Evolutionary conservation across 441 rosid species (phyloP).

Genomic region (Codiaeum variegatum): DNA sequence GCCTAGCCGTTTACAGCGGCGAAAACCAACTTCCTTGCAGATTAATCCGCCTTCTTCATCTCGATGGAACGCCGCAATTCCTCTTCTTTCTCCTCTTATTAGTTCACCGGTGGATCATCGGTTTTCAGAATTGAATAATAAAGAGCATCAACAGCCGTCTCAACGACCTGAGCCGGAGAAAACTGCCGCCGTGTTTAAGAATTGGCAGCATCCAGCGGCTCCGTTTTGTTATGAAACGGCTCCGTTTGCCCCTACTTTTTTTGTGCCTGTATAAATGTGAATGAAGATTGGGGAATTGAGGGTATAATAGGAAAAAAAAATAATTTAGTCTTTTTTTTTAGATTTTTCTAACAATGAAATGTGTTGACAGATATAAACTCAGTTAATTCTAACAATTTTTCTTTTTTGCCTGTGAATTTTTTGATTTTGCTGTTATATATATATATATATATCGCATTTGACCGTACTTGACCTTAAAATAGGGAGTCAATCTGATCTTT

Average conservation of each 20-base stretch:
- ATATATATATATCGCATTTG: too few relatives aligned
- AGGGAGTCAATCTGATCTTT: too few relatives aligned
- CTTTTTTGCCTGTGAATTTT: not conserved
- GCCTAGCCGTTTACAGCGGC: conserved; percentile 73
- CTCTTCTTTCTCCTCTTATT: conserved; percentile 76
- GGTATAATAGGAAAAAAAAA: too few relatives aligned
- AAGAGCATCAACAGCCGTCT: conserved; percentile 25
- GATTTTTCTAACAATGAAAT: not conserved
- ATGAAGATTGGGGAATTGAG: not conserved
- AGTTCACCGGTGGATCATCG: conserved; percentile 41
- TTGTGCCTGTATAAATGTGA: conserved; percentile 44
- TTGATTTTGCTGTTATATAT: too few relatives aligned
- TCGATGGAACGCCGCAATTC: conserved; percentile 81
- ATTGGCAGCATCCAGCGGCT: conserved; percentile 93
- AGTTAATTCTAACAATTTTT: conserved; percentile 1
- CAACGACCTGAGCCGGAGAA: conserved; percentile 29
- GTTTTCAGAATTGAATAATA: conserved; percentile 25
- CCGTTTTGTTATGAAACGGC: conserved; percentile 59
- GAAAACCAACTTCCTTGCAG: conserved; percentile 68
- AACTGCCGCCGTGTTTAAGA: conserved; percentile 40
- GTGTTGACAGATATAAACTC: not conserved
- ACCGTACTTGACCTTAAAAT: too few relatives aligned
- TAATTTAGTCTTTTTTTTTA: not conserved
- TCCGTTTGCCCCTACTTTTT: conserved; percentile 41
- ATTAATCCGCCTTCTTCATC: conserved; percentile 38